These are phyloP conservation scores for Hirschioporus abietinus DNA, from an alignment of 768 basidiomycete species.

Conservation along the genomic window DNA sequence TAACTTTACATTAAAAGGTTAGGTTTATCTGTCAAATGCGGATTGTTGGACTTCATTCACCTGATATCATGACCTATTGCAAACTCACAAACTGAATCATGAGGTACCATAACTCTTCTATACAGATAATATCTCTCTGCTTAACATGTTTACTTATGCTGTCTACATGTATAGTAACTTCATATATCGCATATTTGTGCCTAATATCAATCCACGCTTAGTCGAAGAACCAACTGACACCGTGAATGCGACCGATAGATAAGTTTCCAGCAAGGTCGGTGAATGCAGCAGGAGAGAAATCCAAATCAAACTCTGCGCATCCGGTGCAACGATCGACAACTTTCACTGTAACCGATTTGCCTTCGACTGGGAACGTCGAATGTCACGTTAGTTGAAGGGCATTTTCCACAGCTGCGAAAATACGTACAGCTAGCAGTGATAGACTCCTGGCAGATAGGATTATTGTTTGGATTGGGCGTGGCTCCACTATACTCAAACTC, in stretches of 20 bases:
- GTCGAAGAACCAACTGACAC: constrained; percentile 46
- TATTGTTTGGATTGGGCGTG: constrained; percentile 2
- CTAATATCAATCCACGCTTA: constrained; percentile 11
- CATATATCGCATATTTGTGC: too few species aligned
- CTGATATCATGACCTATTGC: too few species aligned
- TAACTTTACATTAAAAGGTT: too few species aligned
- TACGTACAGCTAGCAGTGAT: constrained; percentile 10
- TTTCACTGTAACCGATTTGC: constrained; percentile 41
- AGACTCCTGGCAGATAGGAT: constrained; percentile 12
- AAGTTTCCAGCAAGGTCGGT: constrained; percentile 32
- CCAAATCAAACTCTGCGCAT: constrained; percentile 48
- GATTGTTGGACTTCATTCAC: too few species aligned
- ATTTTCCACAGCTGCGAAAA: neutral
- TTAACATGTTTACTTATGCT: too few species aligned
- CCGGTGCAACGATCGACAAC: constrained; percentile 60
- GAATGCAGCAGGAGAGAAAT: constrained; percentile 62
- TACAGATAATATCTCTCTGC: too few species aligned
- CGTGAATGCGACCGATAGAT: constrained; percentile 45
- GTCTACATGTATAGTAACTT: too few species aligned
- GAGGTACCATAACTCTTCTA: too few species aligned
- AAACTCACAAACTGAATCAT: too few species aligned
- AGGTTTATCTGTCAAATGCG: too few species aligned
- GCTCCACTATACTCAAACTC: neutral
- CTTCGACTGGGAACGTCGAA: constrained; percentile 35
- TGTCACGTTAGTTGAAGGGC: too few species aligned